Base-by-base conservation (phyloP, 257 asterid genomes). In the Penstemon newberryi region DNA sequence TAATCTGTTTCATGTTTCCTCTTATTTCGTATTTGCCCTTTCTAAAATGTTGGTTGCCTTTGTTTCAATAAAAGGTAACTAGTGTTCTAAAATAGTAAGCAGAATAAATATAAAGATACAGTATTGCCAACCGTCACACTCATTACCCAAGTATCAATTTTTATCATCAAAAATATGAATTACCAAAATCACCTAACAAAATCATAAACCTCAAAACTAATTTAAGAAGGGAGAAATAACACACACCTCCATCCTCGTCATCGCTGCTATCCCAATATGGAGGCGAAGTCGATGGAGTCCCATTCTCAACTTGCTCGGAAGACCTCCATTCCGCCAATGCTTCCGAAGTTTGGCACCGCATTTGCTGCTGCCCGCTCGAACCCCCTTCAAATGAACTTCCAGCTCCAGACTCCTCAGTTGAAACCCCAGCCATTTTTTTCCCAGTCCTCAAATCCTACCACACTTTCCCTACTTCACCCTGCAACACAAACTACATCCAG, bases 231-330 rank as follows among this genome's bases (percentile, higher is more conserved):
- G 55, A 36, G 46, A 63, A 25, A 25, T 0, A 56, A 5, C 37
- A 55, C 84, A 53, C 63, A 87, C 95, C 95, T 73, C 80, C 81
- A 56, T 86, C 96, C 37, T 76, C 94, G 40, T 82, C 85, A 10
- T 82, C 87, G 33, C 85, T 90, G 56, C 84, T 86, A 76, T 90
- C 96, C 96, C 96, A 90, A 73, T 87, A 87, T 71, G 96, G 93
- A 46, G 96, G 95, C 2, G 91, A 87, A 42, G 93, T 90, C n/a
- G 96, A 90, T 0, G 96, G 85, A 13, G 66, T 78, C 58, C 91
- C 95, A 75, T 78, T 87, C 70, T 90, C 95, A 74, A 87, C 84
- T 84, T 90, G 93, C 76, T 90, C 95, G 0, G 77, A 86, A 38
- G 91, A 90, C 79, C 96, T 81, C 91, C 88, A 87, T 77, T 90